These are phyloP conservation scores for Podila minutissima DNA, from an alignment of 192 early-diverging fungal species.

Conservation along the genomic window DNA sequence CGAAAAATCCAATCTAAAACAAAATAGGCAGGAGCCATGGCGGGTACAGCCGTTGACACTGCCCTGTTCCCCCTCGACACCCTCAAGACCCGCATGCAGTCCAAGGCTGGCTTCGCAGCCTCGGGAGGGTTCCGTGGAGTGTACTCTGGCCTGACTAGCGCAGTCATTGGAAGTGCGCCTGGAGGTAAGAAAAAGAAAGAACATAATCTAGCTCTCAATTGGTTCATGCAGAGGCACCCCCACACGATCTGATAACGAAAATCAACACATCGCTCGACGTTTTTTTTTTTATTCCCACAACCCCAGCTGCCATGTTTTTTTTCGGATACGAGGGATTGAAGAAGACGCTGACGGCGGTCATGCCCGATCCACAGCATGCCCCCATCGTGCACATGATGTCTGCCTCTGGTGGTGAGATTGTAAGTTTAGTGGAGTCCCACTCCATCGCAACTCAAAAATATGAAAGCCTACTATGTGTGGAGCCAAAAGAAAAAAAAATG, in stretches of 20 bases:
- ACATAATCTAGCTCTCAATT: neutral
- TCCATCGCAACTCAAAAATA: neutral
- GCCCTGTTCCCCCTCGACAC: conserved; percentile 96
- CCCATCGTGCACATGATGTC: conserved; percentile 88
- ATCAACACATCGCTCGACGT: neutral
- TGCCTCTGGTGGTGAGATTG: conserved; percentile 91
- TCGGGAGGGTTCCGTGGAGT: conserved; percentile 91
- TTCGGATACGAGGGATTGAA: conserved; percentile 91
- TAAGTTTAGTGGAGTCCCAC: conserved; percentile 42
- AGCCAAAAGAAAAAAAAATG: too few relatives aligned
- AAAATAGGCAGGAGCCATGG: conserved; percentile 81
- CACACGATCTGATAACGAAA: conserved; percentile 4
- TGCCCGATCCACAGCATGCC: conserved; percentile 59
- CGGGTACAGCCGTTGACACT: conserved; percentile 95
- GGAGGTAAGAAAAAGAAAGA: conserved; percentile 60
- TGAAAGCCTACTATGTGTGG: neutral
- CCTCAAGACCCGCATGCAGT: conserved; percentile 95
- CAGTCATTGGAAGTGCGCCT: conserved; percentile 94
- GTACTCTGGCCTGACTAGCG: conserved; percentile 90
- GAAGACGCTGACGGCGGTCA: conserved; percentile 42
- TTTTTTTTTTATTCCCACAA: neutral
- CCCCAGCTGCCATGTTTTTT: conserved; percentile 86
- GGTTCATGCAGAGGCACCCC: neutral
- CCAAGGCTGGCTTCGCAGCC: conserved; percentile 81
- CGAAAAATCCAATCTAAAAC: neutral